A percentile compares a stretch with the other conserved stretches of the same genome.
Conservation (phyloP, 2,329 filamentous ascomycete species). For the Malbranchea zuffiana region DNA sequence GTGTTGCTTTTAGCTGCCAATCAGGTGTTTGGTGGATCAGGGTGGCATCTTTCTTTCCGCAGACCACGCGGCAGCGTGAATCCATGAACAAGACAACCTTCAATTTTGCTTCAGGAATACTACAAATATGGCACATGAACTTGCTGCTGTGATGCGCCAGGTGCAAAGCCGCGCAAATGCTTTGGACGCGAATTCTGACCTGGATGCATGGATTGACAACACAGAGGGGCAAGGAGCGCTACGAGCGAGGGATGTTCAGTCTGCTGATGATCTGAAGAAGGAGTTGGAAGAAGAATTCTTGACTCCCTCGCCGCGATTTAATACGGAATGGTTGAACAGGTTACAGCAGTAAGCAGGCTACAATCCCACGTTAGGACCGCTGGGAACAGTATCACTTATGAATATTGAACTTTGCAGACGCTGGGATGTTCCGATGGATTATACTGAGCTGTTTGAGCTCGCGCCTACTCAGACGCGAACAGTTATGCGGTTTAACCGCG, state of each 20-base stretch:
- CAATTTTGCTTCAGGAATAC: too few species aligned
- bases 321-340: constrained; percentile 72
- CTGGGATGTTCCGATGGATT: constrained; percentile 74
- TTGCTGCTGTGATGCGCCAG: constrained; percentile 9
- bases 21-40: too few species aligned
- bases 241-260: constrained; percentile 24
- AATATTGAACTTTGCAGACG: constrained; percentile 37
- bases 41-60: too few species aligned
- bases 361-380: not conserved
- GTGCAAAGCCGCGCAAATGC: constrained; percentile 6
- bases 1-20: too few species aligned
- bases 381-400: constrained; percentile 9
- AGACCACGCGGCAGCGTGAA: too few species aligned
- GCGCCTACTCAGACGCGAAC: constrained; percentile 87
- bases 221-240: constrained; percentile 1
- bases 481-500: constrained; percentile 82
- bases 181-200: constrained; percentile 7
- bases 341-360: constrained; percentile 56
- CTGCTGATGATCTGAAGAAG: constrained; percentile 52
- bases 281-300: constrained; percentile 68
- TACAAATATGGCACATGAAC: constrained; percentile 8
- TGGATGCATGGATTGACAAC: constrained; percentile 7
- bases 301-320: constrained; percentile 68
- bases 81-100: too few species aligned
- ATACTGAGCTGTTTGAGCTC: constrained; percentile 73